Conservation (phyloP, 2,329 filamentous ascomycete genomes). For the Arthrobotrys sinensis region DNA sequence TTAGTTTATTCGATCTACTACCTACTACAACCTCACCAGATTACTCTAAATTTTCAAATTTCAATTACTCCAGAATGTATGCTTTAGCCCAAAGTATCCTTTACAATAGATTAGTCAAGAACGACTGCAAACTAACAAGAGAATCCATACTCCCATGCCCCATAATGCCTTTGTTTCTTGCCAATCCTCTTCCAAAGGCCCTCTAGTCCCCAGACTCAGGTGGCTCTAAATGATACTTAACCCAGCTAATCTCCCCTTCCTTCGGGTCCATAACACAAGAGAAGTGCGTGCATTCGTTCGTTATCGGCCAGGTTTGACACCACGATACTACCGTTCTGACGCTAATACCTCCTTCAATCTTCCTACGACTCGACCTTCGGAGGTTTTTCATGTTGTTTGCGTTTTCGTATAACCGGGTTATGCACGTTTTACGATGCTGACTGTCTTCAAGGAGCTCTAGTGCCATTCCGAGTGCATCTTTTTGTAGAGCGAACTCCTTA, state of each 20-base stretch:
- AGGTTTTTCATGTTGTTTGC: constrained; percentile 5
- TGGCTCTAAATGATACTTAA: constrained; percentile 62
- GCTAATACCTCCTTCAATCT: constrained; percentile 65
- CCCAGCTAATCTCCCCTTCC: constrained; percentile 70
- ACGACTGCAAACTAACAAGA: constrained; percentile 22
- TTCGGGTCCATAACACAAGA: constrained; percentile 73
- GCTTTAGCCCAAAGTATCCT: constrained; percentile 3
- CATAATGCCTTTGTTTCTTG: constrained; percentile 17
- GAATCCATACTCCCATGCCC: constrained; percentile 33
- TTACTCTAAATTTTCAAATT: constrained; percentile 7
- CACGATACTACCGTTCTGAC: constrained; percentile 68
- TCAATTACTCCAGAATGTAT: constrained; percentile 14
- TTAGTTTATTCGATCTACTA: background rate
- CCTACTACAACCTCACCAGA: background rate
- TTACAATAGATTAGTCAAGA: constrained; percentile 27
- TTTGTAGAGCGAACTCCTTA: constrained; percentile 14
- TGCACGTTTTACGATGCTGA: constrained; percentile 61
- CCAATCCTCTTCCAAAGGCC: constrained; percentile 27
- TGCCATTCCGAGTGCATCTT: constrained; percentile 5
- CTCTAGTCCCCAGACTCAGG: constrained; percentile 21
- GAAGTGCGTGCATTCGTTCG: constrained; percentile 75
- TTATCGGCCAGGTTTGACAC: constrained; percentile 72
- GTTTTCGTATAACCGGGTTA: constrained; percentile 61
- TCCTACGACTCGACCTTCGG: constrained; percentile 35
- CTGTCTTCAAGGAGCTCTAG: constrained; percentile 60